Percentiles rank a stretch among this genome's conserved stretches.
Conservation (phyloP, 176 grass and related monocot genomes). For the Miscanthus lutarioriparius region DNA sequence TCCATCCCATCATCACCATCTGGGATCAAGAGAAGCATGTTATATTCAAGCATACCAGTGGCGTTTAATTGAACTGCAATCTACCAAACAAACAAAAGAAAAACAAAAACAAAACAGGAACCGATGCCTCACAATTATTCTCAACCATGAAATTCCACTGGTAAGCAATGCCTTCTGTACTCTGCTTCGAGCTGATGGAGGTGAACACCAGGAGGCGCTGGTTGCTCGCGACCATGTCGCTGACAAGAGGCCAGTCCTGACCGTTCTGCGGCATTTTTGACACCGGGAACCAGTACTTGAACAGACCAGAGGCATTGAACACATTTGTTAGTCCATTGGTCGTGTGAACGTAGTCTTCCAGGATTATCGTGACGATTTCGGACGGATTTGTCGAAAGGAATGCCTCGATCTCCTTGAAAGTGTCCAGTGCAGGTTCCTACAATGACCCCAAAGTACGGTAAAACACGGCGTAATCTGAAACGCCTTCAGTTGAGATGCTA, state of each 20-base stretch:
- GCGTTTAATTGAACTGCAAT: background rate
- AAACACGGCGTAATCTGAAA: background rate
- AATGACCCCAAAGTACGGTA: conserved; percentile 1
- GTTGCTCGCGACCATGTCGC: conserved; percentile 73
- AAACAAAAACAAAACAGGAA: background rate
- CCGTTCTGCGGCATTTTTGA: conserved; percentile 83
- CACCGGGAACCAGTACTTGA: conserved; percentile 90
- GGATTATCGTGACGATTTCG: conserved; percentile 82
- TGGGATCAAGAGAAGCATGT: background rate
- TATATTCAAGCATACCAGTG: background rate
- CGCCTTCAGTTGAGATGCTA: background rate
- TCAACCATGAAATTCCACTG: conserved; percentile 99
- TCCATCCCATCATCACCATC: conserved; percentile 81
- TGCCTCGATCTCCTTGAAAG: conserved; percentile 78
- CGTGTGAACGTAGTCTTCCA: conserved; percentile 86
- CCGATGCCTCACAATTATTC: conserved; percentile 73
- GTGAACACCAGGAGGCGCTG: conserved; percentile 85
- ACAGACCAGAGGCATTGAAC: conserved; percentile 72
- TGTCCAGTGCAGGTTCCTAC: conserved; percentile 82
- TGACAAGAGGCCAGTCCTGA: conserved; percentile 83
- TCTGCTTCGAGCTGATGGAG: conserved; percentile 75
- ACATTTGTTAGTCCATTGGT: conserved; percentile 79
- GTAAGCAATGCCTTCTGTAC: conserved; percentile 84
- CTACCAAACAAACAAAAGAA: background rate
- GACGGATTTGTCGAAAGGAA: conserved; percentile 82